phyloP scores from a whole-genome alignment of 805 yeast genomes.

The Naumovozyma castellii region DNA sequence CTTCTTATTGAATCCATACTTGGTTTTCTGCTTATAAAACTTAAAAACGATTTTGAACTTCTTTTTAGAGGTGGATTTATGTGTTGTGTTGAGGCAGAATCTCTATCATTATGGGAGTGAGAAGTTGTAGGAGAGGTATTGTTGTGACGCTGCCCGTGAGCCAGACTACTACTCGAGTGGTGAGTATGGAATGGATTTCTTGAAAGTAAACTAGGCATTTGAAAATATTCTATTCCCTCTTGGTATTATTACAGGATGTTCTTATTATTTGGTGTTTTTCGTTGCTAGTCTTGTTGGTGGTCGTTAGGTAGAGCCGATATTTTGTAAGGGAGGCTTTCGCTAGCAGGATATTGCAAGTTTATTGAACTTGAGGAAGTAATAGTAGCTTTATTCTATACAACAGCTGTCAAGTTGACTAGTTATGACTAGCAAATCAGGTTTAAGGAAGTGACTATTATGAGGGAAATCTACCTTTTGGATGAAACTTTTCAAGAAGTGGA shows the following conservation, averaged over 20 bases:
- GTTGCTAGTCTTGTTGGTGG: too few relatives aligned
- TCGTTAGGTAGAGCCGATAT: too few relatives aligned
- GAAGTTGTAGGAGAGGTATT: constrained; percentile 8
- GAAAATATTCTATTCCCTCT: background rate
- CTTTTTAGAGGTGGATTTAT: constrained; percentile 11
- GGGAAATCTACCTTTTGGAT: too few relatives aligned
- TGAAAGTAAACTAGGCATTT: constrained; percentile 23
- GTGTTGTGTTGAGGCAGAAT: background rate
- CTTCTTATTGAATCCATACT: constrained; percentile 26
- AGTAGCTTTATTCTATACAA: too few relatives aligned
- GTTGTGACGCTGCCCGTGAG: background rate
- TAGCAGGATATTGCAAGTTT: too few relatives aligned
- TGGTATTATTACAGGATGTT: background rate
- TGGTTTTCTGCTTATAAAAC: constrained; percentile 25
- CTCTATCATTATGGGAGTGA: constrained; percentile 3
- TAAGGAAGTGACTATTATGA: too few relatives aligned
- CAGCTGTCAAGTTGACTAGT: too few relatives aligned
- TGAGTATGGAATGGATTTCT: constrained; percentile 21
- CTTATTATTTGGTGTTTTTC: too few relatives aligned
- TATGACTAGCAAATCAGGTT: too few relatives aligned
- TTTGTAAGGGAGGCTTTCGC: too few relatives aligned
- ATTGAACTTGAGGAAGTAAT: too few relatives aligned
- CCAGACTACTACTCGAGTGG: background rate
- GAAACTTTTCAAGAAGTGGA: too few relatives aligned
- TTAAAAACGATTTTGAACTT: constrained; percentile 24